Conservation (phyloP, 1,139 yeast species). For the Magnusiomyces clavatus region DNA sequence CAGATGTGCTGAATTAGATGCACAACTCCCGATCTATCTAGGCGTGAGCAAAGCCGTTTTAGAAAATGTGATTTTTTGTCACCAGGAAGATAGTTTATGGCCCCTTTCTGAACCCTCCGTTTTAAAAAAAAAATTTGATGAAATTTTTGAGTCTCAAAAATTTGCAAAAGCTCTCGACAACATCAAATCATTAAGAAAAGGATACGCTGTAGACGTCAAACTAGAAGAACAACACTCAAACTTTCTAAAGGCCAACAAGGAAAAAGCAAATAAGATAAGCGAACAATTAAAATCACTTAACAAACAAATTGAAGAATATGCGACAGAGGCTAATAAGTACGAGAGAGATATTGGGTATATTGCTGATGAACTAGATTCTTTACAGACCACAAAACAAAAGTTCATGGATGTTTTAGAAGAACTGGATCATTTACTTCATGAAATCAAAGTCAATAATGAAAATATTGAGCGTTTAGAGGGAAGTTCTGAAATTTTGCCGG, state of each 20-base stretch:
- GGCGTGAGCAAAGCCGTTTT: slow-evolving; percentile 86
- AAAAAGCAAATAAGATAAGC: slow-evolving; percentile 55
- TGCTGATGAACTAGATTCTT: background rate
- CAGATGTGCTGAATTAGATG: slow-evolving; percentile 78
- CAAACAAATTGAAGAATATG: background rate
- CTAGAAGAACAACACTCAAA: slow-evolving; percentile 70
- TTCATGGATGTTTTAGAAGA: slow-evolving; percentile 1
- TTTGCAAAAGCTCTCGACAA: slow-evolving; percentile 85
- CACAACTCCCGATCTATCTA: slow-evolving; percentile 67
- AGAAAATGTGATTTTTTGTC: slow-evolving; percentile 93
- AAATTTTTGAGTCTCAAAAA: slow-evolving; percentile 90
- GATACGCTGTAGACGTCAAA: slow-evolving; percentile 65
- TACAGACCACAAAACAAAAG: background rate
- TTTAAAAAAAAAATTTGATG: slow-evolving; percentile 88
- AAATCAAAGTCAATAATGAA: slow-evolving; percentile 40
- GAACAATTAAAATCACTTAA: slow-evolving; percentile 37
- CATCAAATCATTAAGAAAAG: slow-evolving; percentile 68
- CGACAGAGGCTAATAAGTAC: background rate
- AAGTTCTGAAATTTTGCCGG: slow-evolving; percentile 30
- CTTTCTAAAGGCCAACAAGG: slow-evolving; percentile 65
- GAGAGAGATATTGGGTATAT: background rate
- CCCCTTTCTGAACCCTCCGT: slow-evolving; percentile 88
- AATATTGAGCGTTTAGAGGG: slow-evolving; percentile 25
- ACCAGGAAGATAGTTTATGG: slow-evolving; percentile 96
- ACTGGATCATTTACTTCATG: slow-evolving; percentile 32